These are phyloP conservation scores for Populus tremula DNA, from an alignment of 345 rosid species.

Conservation along the genomic window DNA sequence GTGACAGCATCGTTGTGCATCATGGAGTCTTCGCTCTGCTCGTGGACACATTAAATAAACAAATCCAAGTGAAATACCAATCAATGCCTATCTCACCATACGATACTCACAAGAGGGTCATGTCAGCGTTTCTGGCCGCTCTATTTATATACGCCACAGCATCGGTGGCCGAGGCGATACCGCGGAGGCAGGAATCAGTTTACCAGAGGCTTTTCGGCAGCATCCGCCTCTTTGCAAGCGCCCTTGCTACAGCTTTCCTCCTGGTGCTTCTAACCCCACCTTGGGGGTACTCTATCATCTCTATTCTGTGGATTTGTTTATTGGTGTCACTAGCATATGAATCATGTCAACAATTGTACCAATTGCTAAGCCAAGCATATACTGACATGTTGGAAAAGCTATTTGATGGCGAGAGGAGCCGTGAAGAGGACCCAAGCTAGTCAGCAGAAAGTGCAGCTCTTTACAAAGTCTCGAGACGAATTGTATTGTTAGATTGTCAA, in stretches of 20 bases:
- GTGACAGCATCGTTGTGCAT: not conserved
- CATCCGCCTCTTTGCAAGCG: not conserved
- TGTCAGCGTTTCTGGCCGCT: not conserved
- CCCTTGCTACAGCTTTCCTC: not conserved
- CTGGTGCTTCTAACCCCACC: not conserved
- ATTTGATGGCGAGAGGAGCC: too few species aligned
- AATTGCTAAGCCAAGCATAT: too few species aligned
- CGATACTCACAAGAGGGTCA: not conserved
- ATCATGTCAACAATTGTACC: not conserved
- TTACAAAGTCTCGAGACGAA: too few species aligned
- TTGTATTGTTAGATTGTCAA: too few species aligned
- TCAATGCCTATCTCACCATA: not conserved
- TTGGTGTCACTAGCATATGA: not conserved
- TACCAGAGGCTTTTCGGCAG: not conserved
- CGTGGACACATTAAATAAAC: not conserved
- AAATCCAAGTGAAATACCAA: not conserved
- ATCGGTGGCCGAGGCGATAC: not conserved
- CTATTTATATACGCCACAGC: not conserved
- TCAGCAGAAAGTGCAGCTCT: too few species aligned
- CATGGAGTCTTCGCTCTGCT: not conserved
- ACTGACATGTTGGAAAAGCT: too few species aligned
- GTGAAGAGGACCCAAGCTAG: too few species aligned
- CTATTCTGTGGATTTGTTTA: not conserved
- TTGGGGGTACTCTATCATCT: not conserved
- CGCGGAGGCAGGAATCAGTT: not conserved